Evolutionary conservation across 177 flowering plant species (phyloP).

Genomic region (Vitis hybrid): DNA sequence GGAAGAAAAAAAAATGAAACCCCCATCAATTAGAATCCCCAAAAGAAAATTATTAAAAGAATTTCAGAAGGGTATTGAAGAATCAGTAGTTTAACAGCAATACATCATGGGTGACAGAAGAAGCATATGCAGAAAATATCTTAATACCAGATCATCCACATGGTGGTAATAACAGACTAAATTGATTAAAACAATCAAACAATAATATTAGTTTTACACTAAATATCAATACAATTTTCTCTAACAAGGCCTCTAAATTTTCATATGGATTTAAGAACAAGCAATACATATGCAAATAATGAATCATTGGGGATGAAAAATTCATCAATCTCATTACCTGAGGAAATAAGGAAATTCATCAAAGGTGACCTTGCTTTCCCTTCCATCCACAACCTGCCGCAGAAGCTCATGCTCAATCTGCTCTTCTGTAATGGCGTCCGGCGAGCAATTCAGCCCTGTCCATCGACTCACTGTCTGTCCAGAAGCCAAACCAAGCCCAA

Average conservation of each 20-base stretch:
- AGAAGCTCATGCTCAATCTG: constrained; percentile 53
- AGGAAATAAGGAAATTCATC: constrained; percentile 63
- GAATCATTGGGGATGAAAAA: neutral
- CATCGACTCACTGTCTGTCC: constrained; percentile 50
- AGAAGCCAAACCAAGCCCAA: constrained; percentile 64
- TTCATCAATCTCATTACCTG: constrained; percentile 27
- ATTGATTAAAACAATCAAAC: neutral
- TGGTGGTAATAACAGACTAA: neutral
- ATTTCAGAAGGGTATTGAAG: too few species aligned
- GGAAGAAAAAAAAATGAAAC: too few species aligned
- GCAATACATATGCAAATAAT: neutral
- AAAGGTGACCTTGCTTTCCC: constrained; percentile 40
- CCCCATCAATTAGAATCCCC: too few species aligned
- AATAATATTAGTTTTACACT: neutral
- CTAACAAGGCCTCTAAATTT: neutral
- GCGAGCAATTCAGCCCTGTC: constrained; percentile 21
- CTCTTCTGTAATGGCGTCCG: constrained; percentile 31
- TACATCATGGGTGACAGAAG: neutral
- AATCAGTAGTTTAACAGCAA: too few species aligned
- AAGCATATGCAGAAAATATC: neutral
- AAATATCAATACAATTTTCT: neutral
- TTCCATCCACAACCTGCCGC: constrained; percentile 48
- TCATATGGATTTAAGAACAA: neutral
- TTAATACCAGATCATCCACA: constrained; percentile 3
- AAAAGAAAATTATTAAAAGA: too few species aligned